phyloP scores from a whole-genome alignment of 371 early-diverging fungal species.

The Conidiobolus incongruus region DNA sequence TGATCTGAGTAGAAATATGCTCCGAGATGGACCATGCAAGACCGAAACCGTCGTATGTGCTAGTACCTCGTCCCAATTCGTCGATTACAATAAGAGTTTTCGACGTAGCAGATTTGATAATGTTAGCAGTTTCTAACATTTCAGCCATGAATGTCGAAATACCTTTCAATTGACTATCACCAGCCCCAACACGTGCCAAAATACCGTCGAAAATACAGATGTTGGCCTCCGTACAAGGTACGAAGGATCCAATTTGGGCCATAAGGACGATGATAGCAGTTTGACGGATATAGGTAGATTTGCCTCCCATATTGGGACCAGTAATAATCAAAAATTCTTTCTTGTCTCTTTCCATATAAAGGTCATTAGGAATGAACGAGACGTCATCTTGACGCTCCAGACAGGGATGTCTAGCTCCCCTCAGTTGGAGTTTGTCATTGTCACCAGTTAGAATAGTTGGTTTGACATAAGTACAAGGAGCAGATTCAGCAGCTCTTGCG shows the following conservation, averaged over 20 bases:
- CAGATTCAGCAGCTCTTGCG: constrained; percentile 64
- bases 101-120: constrained; percentile 63
- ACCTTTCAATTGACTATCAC: constrained; percentile 83
- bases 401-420: constrained; percentile 74
- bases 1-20: constrained; percentile 57
- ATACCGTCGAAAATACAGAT: constrained; percentile 81
- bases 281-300: constrained; percentile 91
- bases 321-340: constrained; percentile 59
- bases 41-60: constrained; percentile 95
- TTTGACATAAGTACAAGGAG: constrained; percentile 63
- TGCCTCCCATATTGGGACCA: constrained; percentile 95
- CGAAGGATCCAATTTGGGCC: constrained; percentile 97
- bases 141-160: constrained; percentile 99
- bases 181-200: constrained; percentile 89
- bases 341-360: constrained; percentile 29
- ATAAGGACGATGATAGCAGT: constrained; percentile 83
- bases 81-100: constrained; percentile 95
- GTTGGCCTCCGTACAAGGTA: constrained; percentile 71
- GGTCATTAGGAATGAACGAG: constrained; percentile 85
- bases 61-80: constrained; percentile 97
- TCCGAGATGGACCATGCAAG: constrained; percentile 94
- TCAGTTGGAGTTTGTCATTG: constrained; percentile 32
- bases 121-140: constrained; percentile 95
- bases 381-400: constrained; percentile 85
- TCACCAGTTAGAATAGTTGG: constrained; percentile 35